Base-by-base conservation (phyloP, 1,284 basidiomycete species). In the Cryptococcus sp. region DNA sequence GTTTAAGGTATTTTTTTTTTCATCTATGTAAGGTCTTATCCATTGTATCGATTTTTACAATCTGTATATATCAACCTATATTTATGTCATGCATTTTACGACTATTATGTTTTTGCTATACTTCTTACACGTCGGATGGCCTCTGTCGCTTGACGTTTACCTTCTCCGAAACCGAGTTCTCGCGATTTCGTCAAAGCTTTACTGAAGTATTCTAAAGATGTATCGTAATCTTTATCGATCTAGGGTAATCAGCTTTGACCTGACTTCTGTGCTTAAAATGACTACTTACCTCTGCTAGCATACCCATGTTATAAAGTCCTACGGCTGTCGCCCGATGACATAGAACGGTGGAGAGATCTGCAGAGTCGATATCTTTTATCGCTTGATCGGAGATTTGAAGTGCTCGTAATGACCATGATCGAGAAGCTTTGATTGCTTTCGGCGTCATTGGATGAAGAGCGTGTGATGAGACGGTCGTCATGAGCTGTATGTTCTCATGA, bases 381-480 rank as follows among this genome's bases (percentile, higher is more conserved):
- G 69, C 68, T 31, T 62, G 57, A 56, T 76, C 68, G 13, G 66
- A 65, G 23, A 76, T 53, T 51, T 75, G 65, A 1, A 75, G 63
- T 2, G 73, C 65, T 41, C 66, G 63, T 15, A 72, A 58, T 1
- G 74, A 74, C 73, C 74, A 77, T 31, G 72, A 72, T 51, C 60
- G 61, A 7, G 72, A 62, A 7, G 65, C 61, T 49, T 67, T 71
- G 57, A 72, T 65, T 11, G 73, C 64, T 51, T 70, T 48, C 3
- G 59, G 31, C 2, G 73, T 66, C 6, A 56, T 60, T 1, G 75
- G 70, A 15, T 72, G 66, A 6, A 74, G 61, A 4, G 71, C 66
- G 52, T 74, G 68, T 0, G 72, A 69, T 0, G 74, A 75, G 31
- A 77, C 64, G 31, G 73, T 64, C 38, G 75, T 76, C 72, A 77